Evolutionary conservation across 768 basidiomycete genomes (phyloP), one percentile per base, ranked within the genome.

Genomic region (Sarcodon sp.): DNA sequence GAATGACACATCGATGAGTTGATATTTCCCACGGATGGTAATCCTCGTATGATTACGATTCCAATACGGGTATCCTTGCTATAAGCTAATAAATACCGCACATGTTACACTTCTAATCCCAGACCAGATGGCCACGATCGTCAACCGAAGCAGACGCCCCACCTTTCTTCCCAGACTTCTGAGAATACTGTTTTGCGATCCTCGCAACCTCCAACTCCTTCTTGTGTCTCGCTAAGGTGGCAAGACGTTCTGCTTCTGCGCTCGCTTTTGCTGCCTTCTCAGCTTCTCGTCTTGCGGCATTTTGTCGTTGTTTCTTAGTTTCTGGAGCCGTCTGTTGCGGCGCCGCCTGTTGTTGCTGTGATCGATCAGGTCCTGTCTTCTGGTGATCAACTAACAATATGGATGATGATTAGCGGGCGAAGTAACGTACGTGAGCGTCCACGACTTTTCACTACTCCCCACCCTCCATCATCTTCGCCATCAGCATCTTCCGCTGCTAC

Each of bases 391-490:
- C 1, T 6, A 34, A 31, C 2, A 41, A 15, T 11, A 47, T 33
- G 11, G 33, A 10, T 15, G 21, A 16, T 1, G 33, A 39, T 7
- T 6, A 16, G 46, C 44, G 50, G 35, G 33, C 47, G 45, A 32
- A 47, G 49, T 35, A 38, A 62, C 62, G 41, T 47, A 67, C 64
- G 57, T 47, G 57, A 34, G 48, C 67, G 69, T 35, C 63, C 59
- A 49, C 72, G 71, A 54, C 76, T 76, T 63, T 69, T 75, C 54
- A 90, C 85, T 38, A 87, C 75, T 18, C 77, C 83, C 88, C 87
- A 89, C 13, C 68, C 70, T 2, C 79, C 83, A 45, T 82, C 85
- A 47, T 86, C 86, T 58, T 84, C 85, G 27, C 74, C 78, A 50
- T 79, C 82, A 4, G 75, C 77, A 39, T 79, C 79, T 44, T 72